Conservation (phyloP, 331 rosid species). For the Spiraea crenata region DNA sequence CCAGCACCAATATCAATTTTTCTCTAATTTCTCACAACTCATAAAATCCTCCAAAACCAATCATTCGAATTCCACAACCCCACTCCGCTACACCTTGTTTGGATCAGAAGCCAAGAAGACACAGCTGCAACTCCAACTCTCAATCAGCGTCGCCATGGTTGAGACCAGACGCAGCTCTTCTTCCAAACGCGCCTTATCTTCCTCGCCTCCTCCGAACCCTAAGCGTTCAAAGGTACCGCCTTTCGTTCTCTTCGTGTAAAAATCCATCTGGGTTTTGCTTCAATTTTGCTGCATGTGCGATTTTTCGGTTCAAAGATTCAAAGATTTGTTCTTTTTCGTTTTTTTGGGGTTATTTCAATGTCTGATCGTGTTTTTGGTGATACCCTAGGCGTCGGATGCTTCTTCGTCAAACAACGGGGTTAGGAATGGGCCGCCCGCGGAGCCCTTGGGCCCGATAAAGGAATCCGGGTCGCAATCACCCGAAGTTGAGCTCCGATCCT, state of each 20-base stretch:
- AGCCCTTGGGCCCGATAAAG: slow-evolving; percentile 56
- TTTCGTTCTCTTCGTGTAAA: neutral
- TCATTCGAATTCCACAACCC: slow-evolving; percentile 4
- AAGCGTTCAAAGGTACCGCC: slow-evolving; percentile 78
- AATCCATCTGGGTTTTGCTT: slow-evolving; percentile 15
- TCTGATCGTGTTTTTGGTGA: slow-evolving; percentile 24
- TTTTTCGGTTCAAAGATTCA: neutral
- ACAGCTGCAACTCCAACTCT: neutral
- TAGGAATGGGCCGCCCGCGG: slow-evolving; percentile 38
- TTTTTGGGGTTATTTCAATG: slow-evolving; percentile 1
- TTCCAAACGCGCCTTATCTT: slow-evolving; percentile 72
- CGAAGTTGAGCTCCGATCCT: slow-evolving; percentile 46
- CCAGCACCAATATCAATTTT: neutral
- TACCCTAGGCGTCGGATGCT: slow-evolving; percentile 64
- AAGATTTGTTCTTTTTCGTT: slow-evolving; percentile 6
- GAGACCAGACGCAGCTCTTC: slow-evolving; percentile 90
- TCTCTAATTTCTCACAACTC: neutral
- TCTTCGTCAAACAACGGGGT: slow-evolving; percentile 60
- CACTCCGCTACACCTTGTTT: slow-evolving; percentile 26
- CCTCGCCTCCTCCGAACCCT: slow-evolving; percentile 61
- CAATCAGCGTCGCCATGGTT: slow-evolving; percentile 53
- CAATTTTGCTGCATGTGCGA: slow-evolving; percentile 9
- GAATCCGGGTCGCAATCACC: slow-evolving; percentile 61
- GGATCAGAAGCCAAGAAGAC: slow-evolving; percentile 41
- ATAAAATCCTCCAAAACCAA: slow-evolving; percentile 3